phyloP scores from a whole-genome alignment of 2,329 filamentous ascomycete species.

The Claviceps maximensis region DNA sequence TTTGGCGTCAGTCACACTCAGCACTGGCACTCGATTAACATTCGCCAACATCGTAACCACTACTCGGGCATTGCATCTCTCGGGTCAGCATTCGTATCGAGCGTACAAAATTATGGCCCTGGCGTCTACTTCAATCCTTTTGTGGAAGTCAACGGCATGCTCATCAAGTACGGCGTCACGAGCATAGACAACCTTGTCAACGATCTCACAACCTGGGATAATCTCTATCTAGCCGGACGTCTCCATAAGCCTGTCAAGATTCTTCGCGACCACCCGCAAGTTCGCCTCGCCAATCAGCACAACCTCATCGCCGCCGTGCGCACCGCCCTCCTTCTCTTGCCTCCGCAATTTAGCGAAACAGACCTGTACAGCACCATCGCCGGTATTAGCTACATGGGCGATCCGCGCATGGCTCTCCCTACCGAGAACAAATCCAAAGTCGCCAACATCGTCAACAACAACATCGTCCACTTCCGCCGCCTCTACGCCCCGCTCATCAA shows the following conservation, averaged over 20 bases:
- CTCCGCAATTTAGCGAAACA: conserved; percentile 70
- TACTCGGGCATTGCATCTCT: conserved; percentile 77
- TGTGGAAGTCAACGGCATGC: conserved; percentile 81
- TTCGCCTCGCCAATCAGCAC: conserved; percentile 88
- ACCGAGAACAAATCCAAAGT: conserved; percentile 90
- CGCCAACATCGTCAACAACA: conserved; percentile 82
- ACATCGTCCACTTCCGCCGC: conserved; percentile 80
- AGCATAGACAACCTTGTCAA: conserved; percentile 79
- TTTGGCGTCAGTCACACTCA: conserved; percentile 90
- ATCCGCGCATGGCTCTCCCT: conserved; percentile 86
- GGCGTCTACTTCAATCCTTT: conserved; percentile 98
- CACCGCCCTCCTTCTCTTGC: conserved; percentile 76
- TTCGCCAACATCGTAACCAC: conserved; percentile 78
- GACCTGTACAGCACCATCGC: conserved; percentile 86
- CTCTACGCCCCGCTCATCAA: conserved; percentile 83
- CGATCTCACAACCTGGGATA: conserved; percentile 85
- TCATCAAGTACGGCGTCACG: conserved; percentile 97
- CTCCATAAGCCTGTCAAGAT: conserved; percentile 98
- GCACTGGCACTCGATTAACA: conserved; percentile 92
- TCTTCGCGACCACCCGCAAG: conserved; percentile 79
- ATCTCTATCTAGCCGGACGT: conserved; percentile 87
- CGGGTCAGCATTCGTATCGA: conserved; percentile 73
- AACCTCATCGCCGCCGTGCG: conserved; percentile 88
- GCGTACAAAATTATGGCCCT: conserved; percentile 83
- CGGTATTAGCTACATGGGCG: conserved; percentile 84